Evolutionary conservation across 805 yeast species (phyloP).

Genomic region (Candida ulmi): DNA sequence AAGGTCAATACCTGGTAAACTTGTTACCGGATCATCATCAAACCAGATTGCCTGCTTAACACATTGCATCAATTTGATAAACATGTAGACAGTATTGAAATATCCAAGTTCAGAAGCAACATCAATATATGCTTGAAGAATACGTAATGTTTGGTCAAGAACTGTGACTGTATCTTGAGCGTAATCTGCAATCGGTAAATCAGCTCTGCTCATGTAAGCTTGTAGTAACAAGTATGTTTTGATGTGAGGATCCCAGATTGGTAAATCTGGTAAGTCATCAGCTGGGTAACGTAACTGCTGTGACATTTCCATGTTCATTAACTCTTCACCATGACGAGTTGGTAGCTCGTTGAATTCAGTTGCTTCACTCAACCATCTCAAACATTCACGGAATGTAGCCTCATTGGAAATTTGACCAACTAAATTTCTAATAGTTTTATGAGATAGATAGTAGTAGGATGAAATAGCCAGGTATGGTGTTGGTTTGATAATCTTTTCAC

Average conservation of each 20-base stretch:
- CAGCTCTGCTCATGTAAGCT: conserved; percentile 79
- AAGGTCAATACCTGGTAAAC: conserved; percentile 20
- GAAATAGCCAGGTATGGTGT: conserved; percentile 83
- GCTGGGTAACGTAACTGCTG: conserved; percentile 51
- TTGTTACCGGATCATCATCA: conserved; percentile 63
- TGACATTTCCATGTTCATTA: conserved; percentile 84
- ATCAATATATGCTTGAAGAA: conserved; percentile 88
- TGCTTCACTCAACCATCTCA: conserved; percentile 86
- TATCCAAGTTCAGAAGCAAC: conserved; percentile 82
- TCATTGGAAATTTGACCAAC: conserved; percentile 42
- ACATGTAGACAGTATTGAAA: conserved; percentile 50
- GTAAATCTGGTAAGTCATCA: conserved; percentile 72
- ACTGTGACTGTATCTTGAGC: conserved; percentile 91
- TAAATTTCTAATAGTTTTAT: conserved; percentile 74
- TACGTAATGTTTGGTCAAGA: conserved; percentile 89
- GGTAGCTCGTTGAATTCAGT: conserved; percentile 88
- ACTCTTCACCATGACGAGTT: conserved; percentile 49
- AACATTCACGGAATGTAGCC: conserved; percentile 57
- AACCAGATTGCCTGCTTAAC: conserved; percentile 87
- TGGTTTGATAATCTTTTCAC: conserved; percentile 43
- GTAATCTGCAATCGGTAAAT: conserved; percentile 92
- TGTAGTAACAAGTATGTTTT: conserved; percentile 87
- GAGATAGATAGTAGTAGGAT: conserved; percentile 90
- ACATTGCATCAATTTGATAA: conserved; percentile 73
- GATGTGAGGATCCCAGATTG: conserved; percentile 69